A percentile compares a stretch with the other conserved stretches of the same genome.
Evolutionary conservation across 2,329 filamentous ascomycete species (phyloP).

Genomic region (Neodidymelliopsis sp.): DNA sequence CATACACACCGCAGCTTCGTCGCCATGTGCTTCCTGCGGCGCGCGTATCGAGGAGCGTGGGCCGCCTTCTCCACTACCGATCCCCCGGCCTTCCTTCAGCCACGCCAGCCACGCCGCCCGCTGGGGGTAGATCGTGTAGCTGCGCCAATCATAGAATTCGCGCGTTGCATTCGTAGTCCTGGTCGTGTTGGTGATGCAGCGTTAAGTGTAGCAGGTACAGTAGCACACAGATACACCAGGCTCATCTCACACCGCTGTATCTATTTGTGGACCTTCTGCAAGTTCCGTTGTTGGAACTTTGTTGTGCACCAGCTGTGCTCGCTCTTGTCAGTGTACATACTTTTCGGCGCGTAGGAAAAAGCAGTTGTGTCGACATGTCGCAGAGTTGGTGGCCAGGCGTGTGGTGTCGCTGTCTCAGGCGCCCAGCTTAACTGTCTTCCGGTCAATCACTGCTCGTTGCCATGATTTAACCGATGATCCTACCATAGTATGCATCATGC

Average conservation of each 20-base stretch:
- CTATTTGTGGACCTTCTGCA: not conserved
- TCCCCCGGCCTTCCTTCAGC: slow-evolving; percentile 9
- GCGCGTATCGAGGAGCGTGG: not conserved
- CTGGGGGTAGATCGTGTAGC: not conserved
- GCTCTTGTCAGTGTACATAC: too few relatives aligned
- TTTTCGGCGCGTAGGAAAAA: too few relatives aligned
- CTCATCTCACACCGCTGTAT: slow-evolving; percentile 7
- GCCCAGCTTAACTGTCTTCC: too few relatives aligned
- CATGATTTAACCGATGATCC: too few relatives aligned
- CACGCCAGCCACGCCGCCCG: not conserved
- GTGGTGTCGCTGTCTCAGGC: too few relatives aligned
- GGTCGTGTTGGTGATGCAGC: too few relatives aligned
- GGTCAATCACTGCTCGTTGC: too few relatives aligned
- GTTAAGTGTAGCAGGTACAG: slow-evolving; percentile 5
- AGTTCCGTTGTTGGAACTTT: too few relatives aligned
- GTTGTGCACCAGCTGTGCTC: too few relatives aligned
- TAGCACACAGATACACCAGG: not conserved
- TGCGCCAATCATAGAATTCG: not conserved
- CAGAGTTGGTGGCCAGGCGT: too few relatives aligned
- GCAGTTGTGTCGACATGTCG: too few relatives aligned
- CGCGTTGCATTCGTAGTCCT: not conserved
- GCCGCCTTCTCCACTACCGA: slow-evolving; percentile 3
- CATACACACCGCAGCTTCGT: slow-evolving; percentile 17
- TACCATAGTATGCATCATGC: too few relatives aligned
- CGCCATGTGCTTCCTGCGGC: slow-evolving; percentile 7